phyloP scores from a whole-genome alignment of 108 stramenopile species.

The Asterionellopsis glacialis region DNA sequence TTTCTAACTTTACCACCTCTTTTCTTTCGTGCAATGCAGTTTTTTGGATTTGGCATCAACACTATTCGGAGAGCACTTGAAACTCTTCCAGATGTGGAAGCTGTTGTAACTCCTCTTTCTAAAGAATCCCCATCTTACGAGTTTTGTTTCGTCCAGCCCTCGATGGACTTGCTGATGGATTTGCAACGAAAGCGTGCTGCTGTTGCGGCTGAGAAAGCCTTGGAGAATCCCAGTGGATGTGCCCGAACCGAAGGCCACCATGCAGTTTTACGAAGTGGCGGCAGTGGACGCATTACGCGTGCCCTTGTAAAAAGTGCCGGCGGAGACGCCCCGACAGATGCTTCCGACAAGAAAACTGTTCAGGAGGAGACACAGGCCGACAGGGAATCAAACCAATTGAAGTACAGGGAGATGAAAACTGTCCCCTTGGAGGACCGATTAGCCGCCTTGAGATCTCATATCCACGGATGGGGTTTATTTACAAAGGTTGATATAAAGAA shows the following conservation, averaged over 20 bases:
- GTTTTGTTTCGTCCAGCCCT: constrained; percentile 52
- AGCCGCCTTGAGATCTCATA: constrained; percentile 60
- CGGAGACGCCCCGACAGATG: constrained; percentile 10
- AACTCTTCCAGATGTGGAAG: constrained; percentile 30
- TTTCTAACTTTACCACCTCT: not conserved
- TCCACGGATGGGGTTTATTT: constrained; percentile 93
- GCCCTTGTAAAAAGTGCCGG: constrained; percentile 59
- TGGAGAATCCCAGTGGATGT: constrained; percentile 59
- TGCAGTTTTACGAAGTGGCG: constrained; percentile 44
- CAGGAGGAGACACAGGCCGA: constrained; percentile 36
- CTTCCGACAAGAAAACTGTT: constrained; percentile 5
- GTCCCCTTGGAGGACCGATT: constrained; percentile 60
- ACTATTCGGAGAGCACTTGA: constrained; percentile 46
- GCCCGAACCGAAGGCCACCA: constrained; percentile 64
- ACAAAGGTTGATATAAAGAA: constrained; percentile 63
- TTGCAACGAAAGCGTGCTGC: constrained; percentile 63
- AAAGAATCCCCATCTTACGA: constrained; percentile 32
- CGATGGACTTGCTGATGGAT: constrained; percentile 34
- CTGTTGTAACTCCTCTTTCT: constrained; percentile 46
- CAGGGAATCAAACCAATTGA: constrained; percentile 29
- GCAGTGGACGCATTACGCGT: constrained; percentile 62
- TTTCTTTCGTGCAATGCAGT: constrained; percentile 19
- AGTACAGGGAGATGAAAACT: constrained; percentile 56
- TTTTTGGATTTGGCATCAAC: constrained; percentile 70
- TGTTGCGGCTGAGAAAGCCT: constrained; percentile 50